Conservation (phyloP, 257 asterid species). For the Scutellaria galericulata region DNA sequence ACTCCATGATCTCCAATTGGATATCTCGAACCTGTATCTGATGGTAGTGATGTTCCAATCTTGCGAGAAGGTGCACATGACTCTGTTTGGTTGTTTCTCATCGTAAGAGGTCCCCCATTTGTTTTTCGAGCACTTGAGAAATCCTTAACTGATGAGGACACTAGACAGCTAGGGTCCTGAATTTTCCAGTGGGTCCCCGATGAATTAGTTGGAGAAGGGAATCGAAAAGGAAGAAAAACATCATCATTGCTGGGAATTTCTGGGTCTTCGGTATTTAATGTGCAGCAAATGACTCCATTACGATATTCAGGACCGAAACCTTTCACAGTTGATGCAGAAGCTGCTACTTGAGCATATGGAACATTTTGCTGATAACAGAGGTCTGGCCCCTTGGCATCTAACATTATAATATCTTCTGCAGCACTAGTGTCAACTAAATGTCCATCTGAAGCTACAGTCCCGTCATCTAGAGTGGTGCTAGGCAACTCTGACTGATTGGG, state of each 20-base stretch:
- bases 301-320: constrained; percentile 59
- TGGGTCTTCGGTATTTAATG: constrained; percentile 67
- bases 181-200: constrained; percentile 43
- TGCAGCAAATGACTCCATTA: constrained; percentile 75
- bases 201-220: constrained; percentile 51
- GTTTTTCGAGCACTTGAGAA: constrained; percentile 41
- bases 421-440: constrained; percentile 32
- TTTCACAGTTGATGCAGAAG: constrained; percentile 46
- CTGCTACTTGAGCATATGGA: constrained; percentile 39
- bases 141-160: constrained; percentile 43
- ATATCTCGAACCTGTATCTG: constrained; percentile 27
- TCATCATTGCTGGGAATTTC: constrained; percentile 86
- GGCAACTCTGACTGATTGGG: constrained; percentile 45
- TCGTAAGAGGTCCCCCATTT: constrained; percentile 38
- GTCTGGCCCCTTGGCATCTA: too few relatives aligned
- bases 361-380: too few relatives aligned
- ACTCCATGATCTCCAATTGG: constrained; percentile 40
- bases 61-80: constrained; percentile 33
- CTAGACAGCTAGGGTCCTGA: constrained; percentile 46
- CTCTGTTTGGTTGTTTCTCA: constrained; percentile 38
- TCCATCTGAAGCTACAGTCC: constrained; percentile 39
- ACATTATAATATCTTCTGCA: constrained; percentile 1
- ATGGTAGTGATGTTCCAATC: constrained; percentile 36
- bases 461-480: constrained; percentile 35
- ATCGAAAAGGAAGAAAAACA: constrained; percentile 73